Evolutionary conservation across 768 basidiomycete genomes (phyloP).

Genomic region (Auriscalpium microsporum): DNA sequence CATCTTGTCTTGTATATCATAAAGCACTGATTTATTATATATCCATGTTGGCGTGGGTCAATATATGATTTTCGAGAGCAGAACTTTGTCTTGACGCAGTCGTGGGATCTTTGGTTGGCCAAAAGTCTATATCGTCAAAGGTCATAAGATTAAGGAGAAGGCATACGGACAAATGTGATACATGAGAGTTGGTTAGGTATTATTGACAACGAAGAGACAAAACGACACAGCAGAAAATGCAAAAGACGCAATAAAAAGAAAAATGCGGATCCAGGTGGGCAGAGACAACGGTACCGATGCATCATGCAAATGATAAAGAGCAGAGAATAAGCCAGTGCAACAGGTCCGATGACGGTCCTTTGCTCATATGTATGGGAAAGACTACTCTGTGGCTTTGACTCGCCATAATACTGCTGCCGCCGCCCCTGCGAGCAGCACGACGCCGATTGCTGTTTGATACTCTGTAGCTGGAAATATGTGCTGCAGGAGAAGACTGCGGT

Average conservation of each 20-base stretch:
- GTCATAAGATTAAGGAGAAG: slow-evolving; percentile 14
- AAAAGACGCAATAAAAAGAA: slow-evolving; percentile 8
- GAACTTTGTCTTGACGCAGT: too few species aligned
- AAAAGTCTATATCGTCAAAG: slow-evolving; percentile 3
- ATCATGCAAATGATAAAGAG: slow-evolving; percentile 5
- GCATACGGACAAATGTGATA: slow-evolving; percentile 10
- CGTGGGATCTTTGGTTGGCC: too few species aligned
- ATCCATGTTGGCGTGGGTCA: too few species aligned
- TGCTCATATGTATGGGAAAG: neutral
- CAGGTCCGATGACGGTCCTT: too few species aligned
- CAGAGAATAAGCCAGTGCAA: neutral
- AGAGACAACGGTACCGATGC: neutral
- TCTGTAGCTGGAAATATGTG: slow-evolving; percentile 6
- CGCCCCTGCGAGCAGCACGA: slow-evolving; percentile 14
- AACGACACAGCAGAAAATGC: slow-evolving; percentile 6
- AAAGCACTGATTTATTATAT: too few species aligned
- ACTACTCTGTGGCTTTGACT: slow-evolving; percentile 9
- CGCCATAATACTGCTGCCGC: slow-evolving; percentile 16
- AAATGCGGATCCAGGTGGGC: slow-evolving; percentile 5
- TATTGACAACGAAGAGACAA: slow-evolving; percentile 3
- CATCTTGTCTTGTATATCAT: too few species aligned
- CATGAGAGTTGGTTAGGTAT: neutral
- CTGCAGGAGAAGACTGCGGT: slow-evolving; percentile 1
- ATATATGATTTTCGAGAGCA: too few species aligned
- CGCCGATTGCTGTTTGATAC: slow-evolving; percentile 14